Conservation (phyloP, 352 stramenopile species). For the Phytophthora quininea region DNA sequence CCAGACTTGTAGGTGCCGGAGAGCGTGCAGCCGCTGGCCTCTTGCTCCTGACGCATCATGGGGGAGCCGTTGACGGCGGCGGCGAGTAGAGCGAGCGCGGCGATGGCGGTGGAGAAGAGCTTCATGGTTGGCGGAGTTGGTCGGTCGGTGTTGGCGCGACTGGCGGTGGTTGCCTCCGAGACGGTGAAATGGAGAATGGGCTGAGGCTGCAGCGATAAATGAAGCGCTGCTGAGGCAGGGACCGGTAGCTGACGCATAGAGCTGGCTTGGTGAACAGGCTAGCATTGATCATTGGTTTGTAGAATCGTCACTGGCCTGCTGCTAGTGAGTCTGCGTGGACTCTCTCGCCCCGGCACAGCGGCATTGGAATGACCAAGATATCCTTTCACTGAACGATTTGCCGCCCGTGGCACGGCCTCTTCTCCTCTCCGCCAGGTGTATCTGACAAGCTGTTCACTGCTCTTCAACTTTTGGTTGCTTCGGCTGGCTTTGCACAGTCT, state of each 20-base stretch:
- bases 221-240: too few species aligned
- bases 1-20: conserved; percentile 37
- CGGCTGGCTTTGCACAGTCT: neutral
- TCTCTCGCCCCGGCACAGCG: neutral
- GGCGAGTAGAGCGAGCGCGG: conserved; percentile 5
- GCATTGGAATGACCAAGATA: neutral
- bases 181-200: conserved; percentile 23
- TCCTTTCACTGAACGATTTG: neutral
- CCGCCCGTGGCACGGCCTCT: neutral
- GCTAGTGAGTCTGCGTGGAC: neutral
- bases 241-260: too few species aligned
- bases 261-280: neutral
- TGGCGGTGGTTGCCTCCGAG: neutral
- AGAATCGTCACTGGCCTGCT: neutral
- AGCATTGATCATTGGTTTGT: neutral
- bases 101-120: conserved; percentile 14
- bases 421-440: neutral
- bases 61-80: conserved; percentile 3
- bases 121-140: conserved; percentile 21
- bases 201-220: neutral
- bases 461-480: too few species aligned
- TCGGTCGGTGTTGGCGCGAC: conserved; percentile 1
- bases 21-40: conserved; percentile 28
- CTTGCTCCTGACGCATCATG: conserved; percentile 27
- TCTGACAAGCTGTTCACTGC: neutral